Evolutionary conservation across 2,329 filamentous ascomycete genomes (phyloP), one percentile per base, ranked within the genome.

Genomic region (Epichloe sp.): DNA sequence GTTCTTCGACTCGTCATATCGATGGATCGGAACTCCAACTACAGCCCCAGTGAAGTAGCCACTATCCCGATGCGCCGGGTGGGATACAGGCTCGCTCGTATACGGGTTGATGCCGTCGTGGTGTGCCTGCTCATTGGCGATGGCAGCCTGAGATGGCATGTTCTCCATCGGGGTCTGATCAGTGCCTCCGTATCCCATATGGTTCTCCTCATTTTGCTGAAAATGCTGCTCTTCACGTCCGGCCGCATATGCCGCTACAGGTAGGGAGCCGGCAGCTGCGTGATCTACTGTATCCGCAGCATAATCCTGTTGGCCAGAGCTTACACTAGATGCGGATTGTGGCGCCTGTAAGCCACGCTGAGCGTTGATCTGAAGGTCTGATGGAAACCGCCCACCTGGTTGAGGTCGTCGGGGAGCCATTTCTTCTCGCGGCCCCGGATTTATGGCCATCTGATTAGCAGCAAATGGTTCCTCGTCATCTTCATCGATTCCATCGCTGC

Each of bases 331-430:
- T 54, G 86, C 85, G 63, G 86, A 88, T 65, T 83, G 74, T 64
- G 85, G 80, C 64, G 80, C 82, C 70, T 89, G 84, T 81, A 88
- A 82, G 76, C 86, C 83, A 73, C 87, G 83, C 65, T 80, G 71
- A 55, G 77, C 73, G 68, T 89, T 86, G 67, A 95, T 79, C 73
- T 89, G 82, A 61, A 97, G 75, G 75, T 96, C 90, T 71, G 87
- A 94, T 71, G 91, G 91, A 74, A 98, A 98, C 69, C 90, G 83
- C 75, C 91, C 91, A 83, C 90, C 91, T 82, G 88, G 83, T 78
- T 87, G 82, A 65, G 88, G 86, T 68, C 89, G 83, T 68, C 78
- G 78, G 60, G 78, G 73, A 59, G 70, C 65, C 50, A 66, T 65
- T 53, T 78, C 76, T 61, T 75, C 70, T 57, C 69, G 74, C 55